Percentiles rank a stretch among this genome's conserved stretches.
phyloP scores from a whole-genome alignment of 345 rosid species.

The Salix arbutifolia region DNA sequence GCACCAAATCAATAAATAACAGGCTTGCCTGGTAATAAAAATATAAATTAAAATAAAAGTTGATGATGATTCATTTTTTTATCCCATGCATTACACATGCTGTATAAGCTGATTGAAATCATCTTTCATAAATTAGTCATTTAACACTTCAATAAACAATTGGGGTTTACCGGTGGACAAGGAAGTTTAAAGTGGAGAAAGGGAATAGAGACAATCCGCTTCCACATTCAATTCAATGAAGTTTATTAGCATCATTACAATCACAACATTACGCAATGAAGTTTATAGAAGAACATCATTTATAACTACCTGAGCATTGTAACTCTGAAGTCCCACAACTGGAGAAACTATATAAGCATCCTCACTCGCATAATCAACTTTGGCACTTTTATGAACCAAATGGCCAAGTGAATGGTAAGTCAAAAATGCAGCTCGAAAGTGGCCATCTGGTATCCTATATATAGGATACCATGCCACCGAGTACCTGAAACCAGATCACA shows the following conservation, averaged over 20 bases:
- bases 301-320: slow-evolving; percentile 50
- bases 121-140: too few relatives aligned
- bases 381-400: slow-evolving; percentile 26
- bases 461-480: slow-evolving; percentile 69
- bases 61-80: background rate
- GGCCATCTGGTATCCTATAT: slow-evolving; percentile 60
- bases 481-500: slow-evolving; percentile 39
- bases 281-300: background rate
- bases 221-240: background rate
- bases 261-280: background rate
- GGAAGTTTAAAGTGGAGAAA: background rate
- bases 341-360: slow-evolving; percentile 36
- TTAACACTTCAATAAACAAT: too few relatives aligned
- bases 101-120: too few relatives aligned
- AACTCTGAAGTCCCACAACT: slow-evolving; percentile 56
- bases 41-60: background rate
- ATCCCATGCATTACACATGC: too few relatives aligned
- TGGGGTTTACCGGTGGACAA: too few relatives aligned
- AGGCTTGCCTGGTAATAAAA: background rate
- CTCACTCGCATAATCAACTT: slow-evolving; percentile 16
- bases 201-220: background rate
- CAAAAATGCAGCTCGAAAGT: slow-evolving; percentile 54
- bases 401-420: slow-evolving; percentile 59
- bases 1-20: background rate
- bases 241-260: background rate